Evolutionary conservation across 129 eudicot genomes (phyloP).

Genomic region (Saussurea involucrata): DNA sequence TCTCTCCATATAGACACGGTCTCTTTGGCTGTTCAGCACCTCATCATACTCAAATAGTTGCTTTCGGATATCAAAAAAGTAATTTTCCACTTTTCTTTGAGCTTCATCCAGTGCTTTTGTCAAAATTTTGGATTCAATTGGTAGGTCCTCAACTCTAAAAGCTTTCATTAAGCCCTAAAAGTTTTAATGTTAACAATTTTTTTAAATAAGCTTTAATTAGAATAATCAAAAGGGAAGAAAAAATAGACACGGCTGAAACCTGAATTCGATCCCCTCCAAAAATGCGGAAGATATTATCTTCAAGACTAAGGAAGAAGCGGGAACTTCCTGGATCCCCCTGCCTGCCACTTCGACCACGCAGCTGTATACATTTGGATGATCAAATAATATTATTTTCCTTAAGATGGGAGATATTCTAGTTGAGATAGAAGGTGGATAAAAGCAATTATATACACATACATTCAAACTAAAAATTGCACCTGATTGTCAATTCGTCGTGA

Average conservation of each 20-base stretch:
- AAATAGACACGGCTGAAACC: conserved; percentile 35
- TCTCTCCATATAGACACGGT: conserved; percentile 95
- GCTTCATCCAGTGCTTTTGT: conserved; percentile 99
- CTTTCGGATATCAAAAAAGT: conserved; percentile 96
- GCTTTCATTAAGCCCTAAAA: conserved; percentile 96
- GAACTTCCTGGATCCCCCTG: conserved; percentile 99
- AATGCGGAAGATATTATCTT: conserved; percentile 94
- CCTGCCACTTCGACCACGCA: conserved; percentile 99
- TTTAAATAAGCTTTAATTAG: not conserved
- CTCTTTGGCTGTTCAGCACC: conserved; percentile 98
- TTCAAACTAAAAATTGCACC: conserved; percentile 35
- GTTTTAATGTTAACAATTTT: conserved; percentile 13
- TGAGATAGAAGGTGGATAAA: not conserved
- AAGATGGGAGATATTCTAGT: not conserved
- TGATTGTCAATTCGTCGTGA: conserved; percentile 99
- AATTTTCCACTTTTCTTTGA: conserved; percentile 97
- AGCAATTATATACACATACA: not conserved
- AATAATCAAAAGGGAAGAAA: not conserved
- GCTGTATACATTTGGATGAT: conserved; percentile 41
- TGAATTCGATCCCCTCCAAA: conserved; percentile 99
- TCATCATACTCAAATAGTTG: conserved; percentile 95
- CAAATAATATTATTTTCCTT: not conserved
- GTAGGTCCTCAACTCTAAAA: conserved; percentile 97
- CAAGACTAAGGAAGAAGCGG: conserved; percentile 98
- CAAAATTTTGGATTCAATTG: conserved; percentile 95